Evolutionary conservation across 2,329 filamentous ascomycete genomes (phyloP), one percentile per base, ranked within the genome.

Genomic region (Colletotrichum eremochloae): DNA sequence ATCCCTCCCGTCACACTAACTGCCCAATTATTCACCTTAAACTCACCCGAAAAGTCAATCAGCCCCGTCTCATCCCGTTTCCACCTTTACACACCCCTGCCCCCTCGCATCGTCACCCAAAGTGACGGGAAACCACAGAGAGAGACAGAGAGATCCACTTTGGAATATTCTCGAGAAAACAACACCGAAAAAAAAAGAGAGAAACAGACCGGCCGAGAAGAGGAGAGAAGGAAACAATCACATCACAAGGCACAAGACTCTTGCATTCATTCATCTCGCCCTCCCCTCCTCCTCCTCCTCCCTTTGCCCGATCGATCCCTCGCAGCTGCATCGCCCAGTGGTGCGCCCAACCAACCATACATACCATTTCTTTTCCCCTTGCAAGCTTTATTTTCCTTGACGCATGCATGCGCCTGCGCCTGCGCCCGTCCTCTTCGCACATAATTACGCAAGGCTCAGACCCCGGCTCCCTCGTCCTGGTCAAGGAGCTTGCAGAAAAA

Each of bases 101-200:
- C 66, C 33, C 61, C 48, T 40, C 46, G 14, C 48, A 62, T 62
- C 60, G 60, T 50, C 31, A 15, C 58, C 33, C 46, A 24, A 50
- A 33, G 36, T 44, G 31, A 33, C 33, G 40, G 31, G n/a, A n/a
- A 31, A 52, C 48, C 36, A 42, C 40, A 42, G n/a, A 53, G 33
- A 18, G n/a, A 52, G 29, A n/a, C 12, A 44, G 33, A n/a, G 18
- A 44, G 33, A 15, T 61, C 68, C 68, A 71, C 68, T 62, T 56
- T 67, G 38, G 68, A 71, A 71, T 71, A 71, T 71, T 71, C 68
- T 68, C 68, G 68, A 68, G 68, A 58, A 71, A 53, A 58, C 50
- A 56, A n/a, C 42, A 29, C 44, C 46, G 36, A 48, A 68, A 63
- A 46, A 46, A n/a, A 46, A 2, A 15, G 44, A 46, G 42, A 46